Percentiles rank a stretch among this genome's conserved stretches.
Evolutionary conservation across 2,329 filamentous ascomycete genomes (phyloP).

Genomic region (Curvularia spicifera): DNA sequence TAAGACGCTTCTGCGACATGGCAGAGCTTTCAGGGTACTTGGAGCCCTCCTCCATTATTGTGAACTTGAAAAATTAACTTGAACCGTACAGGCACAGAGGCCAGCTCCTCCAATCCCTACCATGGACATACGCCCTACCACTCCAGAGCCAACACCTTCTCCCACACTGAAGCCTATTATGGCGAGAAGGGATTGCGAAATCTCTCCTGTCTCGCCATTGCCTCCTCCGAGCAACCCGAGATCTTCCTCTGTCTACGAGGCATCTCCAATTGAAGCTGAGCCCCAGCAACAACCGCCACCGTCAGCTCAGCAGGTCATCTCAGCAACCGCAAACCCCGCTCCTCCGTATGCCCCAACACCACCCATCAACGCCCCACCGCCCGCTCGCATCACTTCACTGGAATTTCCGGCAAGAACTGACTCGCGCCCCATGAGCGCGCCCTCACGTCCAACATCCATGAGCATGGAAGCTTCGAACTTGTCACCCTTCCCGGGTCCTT

Average conservation of each 20-base stretch:
- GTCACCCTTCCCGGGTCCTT: slow-evolving; percentile 16
- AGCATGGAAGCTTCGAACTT: not conserved
- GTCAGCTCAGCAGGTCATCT: not conserved
- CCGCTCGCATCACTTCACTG: slow-evolving; percentile 19
- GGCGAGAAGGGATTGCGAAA: slow-evolving; percentile 19
- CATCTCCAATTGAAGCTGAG: slow-evolving; percentile 7
- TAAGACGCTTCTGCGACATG: slow-evolving; percentile 16
- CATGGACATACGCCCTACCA: slow-evolving; percentile 30
- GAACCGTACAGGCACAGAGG: slow-evolving; percentile 24
- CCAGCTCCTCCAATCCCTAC: slow-evolving; percentile 29
- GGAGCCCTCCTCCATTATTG: slow-evolving; percentile 3
- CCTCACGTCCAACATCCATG: slow-evolving; percentile 6
- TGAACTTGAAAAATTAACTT: slow-evolving; percentile 2
- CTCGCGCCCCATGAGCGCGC: slow-evolving; percentile 5
- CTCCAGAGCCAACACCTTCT: slow-evolving; percentile 41
- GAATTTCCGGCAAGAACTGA: slow-evolving; percentile 14
- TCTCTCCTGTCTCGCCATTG: slow-evolving; percentile 34
- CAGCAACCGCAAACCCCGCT: slow-evolving; percentile 3
- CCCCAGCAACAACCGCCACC: slow-evolving; percentile 8
- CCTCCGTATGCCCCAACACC: slow-evolving; percentile 8
- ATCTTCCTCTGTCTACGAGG: slow-evolving; percentile 40
- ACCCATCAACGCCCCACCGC: slow-evolving; percentile 9
- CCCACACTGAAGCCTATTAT: slow-evolving; percentile 30
- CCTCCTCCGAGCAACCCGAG: slow-evolving; percentile 23
- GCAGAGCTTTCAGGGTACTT: slow-evolving; percentile 18